A percentile compares a stretch with the other conserved stretches of the same genome.
Evolutionary conservation across 495 filamentous ascomycete genomes (phyloP).

Genomic region (Ramalina peruviana): DNA sequence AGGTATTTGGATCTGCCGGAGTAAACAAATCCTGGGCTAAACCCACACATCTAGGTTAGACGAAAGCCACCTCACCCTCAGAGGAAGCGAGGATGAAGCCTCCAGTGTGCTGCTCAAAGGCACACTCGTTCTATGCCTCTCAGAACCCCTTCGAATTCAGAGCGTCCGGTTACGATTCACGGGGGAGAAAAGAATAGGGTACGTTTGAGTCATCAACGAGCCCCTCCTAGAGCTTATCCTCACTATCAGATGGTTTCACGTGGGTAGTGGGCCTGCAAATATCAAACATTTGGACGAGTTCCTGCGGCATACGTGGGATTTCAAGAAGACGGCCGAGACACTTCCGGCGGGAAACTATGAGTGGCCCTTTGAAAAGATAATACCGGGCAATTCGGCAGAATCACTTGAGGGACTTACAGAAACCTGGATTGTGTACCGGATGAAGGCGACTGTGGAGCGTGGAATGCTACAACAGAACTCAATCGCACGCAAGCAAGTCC

Average conservation of each 20-base stretch:
- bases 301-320: slow-evolving; percentile 41
- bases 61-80: slow-evolving; percentile 65
- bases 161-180: slow-evolving; percentile 58
- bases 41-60: slow-evolving; percentile 43
- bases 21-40: neutral
- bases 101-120: slow-evolving; percentile 62
- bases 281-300: slow-evolving; percentile 42
- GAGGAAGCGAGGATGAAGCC: slow-evolving; percentile 61
- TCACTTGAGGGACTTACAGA: slow-evolving; percentile 76
- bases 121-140: slow-evolving; percentile 59
- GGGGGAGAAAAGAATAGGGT: slow-evolving; percentile 57
- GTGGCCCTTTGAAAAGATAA: slow-evolving; percentile 69
- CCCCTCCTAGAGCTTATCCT: slow-evolving; percentile 3
- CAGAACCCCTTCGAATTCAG: slow-evolving; percentile 53
- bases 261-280: slow-evolving; percentile 1
- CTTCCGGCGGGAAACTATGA: slow-evolving; percentile 74
- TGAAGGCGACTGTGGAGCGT: slow-evolving; percentile 76
- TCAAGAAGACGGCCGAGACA: slow-evolving; percentile 44
- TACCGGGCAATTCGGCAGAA: slow-evolving; percentile 67
- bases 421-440: slow-evolving; percentile 69
- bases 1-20: slow-evolving; percentile 24
- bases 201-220: slow-evolving; percentile 4
- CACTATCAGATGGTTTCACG: slow-evolving; percentile 29
- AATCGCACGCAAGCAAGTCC: slow-evolving; percentile 60
- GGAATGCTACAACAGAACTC: slow-evolving; percentile 71